Evolutionary conservation across 306 rosid genomes (phyloP).

Genomic region (Castanea sativa): DNA sequence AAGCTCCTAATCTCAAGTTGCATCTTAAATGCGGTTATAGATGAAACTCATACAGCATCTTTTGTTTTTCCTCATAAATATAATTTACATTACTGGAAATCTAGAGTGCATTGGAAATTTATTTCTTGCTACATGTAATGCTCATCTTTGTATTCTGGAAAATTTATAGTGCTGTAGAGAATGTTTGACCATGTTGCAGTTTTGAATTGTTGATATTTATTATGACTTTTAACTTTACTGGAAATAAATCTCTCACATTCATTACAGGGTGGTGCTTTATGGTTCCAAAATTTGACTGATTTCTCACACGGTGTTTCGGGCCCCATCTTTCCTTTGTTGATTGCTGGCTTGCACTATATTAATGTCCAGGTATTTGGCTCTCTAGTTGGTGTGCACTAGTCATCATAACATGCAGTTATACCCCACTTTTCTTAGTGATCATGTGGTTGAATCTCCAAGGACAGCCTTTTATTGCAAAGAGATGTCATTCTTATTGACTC

Average conservation of each 20-base stretch:
- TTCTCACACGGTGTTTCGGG: slow-evolving; percentile 70
- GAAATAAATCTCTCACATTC: slow-evolving; percentile 14
- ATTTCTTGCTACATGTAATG: neutral
- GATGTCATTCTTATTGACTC: neutral
- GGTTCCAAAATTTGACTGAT: slow-evolving; percentile 88
- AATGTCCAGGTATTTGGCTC: slow-evolving; percentile 64
- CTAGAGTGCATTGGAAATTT: neutral
- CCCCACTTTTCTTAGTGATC: neutral
- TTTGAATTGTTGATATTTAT: neutral
- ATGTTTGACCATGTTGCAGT: neutral
- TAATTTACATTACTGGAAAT: neutral
- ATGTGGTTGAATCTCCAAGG: neutral
- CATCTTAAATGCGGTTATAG: neutral
- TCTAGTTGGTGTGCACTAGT: neutral
- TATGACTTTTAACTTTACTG: neutral
- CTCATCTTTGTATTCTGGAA: neutral
- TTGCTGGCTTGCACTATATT: slow-evolving; percentile 69
- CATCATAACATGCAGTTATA: neutral
- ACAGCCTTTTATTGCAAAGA: neutral
- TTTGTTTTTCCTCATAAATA: neutral
- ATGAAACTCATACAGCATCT: neutral
- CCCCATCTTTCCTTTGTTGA: slow-evolving; percentile 66
- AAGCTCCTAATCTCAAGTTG: neutral
- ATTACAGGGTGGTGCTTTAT: slow-evolving; percentile 86
- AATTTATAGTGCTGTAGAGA: neutral